Evolutionary conservation across 371 early-diverging fungal genomes (phyloP), one percentile per base, ranked within the genome.

Genomic region (Mucor piriformis): DNA sequence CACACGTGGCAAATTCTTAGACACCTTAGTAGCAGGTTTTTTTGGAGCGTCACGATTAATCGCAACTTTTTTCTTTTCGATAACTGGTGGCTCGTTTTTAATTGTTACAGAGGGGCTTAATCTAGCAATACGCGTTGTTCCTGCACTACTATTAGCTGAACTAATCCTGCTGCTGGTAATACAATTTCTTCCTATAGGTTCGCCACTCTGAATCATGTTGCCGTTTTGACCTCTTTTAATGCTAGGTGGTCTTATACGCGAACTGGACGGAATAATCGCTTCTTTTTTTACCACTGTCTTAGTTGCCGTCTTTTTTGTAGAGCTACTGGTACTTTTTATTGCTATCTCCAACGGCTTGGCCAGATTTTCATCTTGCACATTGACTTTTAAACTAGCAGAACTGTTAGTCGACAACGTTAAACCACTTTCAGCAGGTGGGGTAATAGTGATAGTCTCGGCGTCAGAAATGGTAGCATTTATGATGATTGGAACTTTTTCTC

Each of bases 41-140:
- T 53, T 53, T 2, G 8, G 4, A 6, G 23, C 20, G 8, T 43
- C 43, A 12, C 3, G 43, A 12, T 18, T 12, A 24, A 24, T 11
- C 12, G 46, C 11, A 10, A 13, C 13, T 10, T 46, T 46, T 46
- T 46, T 46, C 46, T 46, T 46, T 24, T 46, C 46, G 7, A 24
- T 24, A 11, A 37, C 42, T 3, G 40, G 40, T 51, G 23, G 21
- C 16, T 37, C n/a, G 33, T 23, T 40, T 12, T 24, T 46, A 2
- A 46, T 13, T 4, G 46, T 53, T 11, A 42, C 27, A 27, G 54
- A 40, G 13, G 35, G 21, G 3, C 57, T 57, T 6, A 48, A 24
- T 25, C 57, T 34, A 18, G 57, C 57, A 37, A 57, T 57, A 6
- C 57, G 57, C 16, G 57, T 55, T 8, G 54, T 38, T 15, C 54